A percentile compares a stretch with the other conserved stretches of the same genome.
Conservation (phyloP, 768 basidiomycete genomes). For the Albatrellus ellisii region DNA sequence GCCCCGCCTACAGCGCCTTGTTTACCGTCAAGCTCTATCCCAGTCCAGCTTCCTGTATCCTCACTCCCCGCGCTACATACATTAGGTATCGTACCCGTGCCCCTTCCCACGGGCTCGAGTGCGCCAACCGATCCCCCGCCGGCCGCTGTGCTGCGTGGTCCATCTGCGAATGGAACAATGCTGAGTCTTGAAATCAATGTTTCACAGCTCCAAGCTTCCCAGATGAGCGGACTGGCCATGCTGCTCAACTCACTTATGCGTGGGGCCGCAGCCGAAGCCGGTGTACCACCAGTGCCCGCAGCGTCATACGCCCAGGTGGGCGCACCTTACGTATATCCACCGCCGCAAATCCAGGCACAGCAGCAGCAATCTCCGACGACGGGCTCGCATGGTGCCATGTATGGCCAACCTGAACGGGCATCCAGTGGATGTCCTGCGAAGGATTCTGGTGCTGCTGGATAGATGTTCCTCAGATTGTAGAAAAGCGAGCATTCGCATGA, state of each 20-base stretch:
- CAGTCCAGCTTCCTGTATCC: constrained; percentile 58
- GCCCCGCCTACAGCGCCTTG: constrained; percentile 21
- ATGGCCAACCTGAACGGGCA: not conserved
- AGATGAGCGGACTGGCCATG: constrained; percentile 64
- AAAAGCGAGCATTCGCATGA: no score
- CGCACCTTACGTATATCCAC: constrained; percentile 12
- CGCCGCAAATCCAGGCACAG: not conserved
- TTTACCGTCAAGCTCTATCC: constrained; percentile 26
- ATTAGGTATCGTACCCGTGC: constrained; percentile 62
- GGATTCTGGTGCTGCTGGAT: not conserved
- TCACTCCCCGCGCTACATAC: constrained; percentile 46
- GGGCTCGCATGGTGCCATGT: not conserved
- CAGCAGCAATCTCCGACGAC: not conserved
- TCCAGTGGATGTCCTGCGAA: not conserved
- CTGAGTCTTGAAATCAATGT: constrained; percentile 72
- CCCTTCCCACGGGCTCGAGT: constrained; percentile 36
- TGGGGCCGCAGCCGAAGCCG: constrained; percentile 20
- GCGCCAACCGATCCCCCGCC: constrained; percentile 44
- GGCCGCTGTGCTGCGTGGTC: constrained; percentile 64
- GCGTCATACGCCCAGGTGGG: constrained; percentile 11
- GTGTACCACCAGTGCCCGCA: constrained; percentile 8
- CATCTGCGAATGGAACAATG: constrained; percentile 58
- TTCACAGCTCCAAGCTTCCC: constrained; percentile 54
- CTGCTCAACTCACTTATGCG: constrained; percentile 62
- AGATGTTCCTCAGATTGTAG: no score